Evolutionary conservation across 495 filamentous ascomycete species (phyloP).

Genomic region (Penicillium soppii): DNA sequence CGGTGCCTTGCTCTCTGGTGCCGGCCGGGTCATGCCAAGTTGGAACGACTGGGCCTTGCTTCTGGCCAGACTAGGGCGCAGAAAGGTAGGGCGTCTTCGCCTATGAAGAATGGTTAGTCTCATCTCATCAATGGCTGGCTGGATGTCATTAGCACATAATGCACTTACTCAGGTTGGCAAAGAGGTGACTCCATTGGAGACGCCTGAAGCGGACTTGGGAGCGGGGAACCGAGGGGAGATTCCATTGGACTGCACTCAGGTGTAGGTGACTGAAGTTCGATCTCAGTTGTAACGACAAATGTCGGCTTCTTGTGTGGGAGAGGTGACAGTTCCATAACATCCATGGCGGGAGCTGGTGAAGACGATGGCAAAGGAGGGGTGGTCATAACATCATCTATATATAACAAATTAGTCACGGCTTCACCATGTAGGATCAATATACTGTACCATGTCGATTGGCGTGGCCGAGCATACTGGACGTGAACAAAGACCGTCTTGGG

Average conservation of each 20-base stretch:
- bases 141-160: conserved; percentile 30
- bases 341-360: conserved; percentile 71
- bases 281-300: conserved; percentile 53
- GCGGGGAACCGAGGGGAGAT: conserved; percentile 39
- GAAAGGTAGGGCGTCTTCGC: conserved; percentile 39
- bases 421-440: conserved; percentile 7
- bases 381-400: conserved; percentile 63
- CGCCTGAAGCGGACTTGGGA: conserved; percentile 47
- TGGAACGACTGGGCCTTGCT: conserved; percentile 47
- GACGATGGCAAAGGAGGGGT: conserved; percentile 83
- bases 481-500: conserved; percentile 90
- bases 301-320: conserved; percentile 90
- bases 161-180: conserved; percentile 38
- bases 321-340: conserved; percentile 93
- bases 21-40: conserved; percentile 31
- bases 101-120: conserved; percentile 20
- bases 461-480: conserved; percentile 67
- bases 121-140: background rate
- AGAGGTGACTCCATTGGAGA: conserved; percentile 53
- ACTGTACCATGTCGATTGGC: conserved; percentile 70
- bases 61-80: conserved; percentile 40
- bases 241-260: conserved; percentile 53
- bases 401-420: conserved; percentile 11
- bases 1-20: conserved; percentile 61
- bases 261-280: conserved; percentile 67